Evolutionary conservation across 768 basidiomycete genomes (phyloP).

Genomic region (Boletus speciosus): DNA sequence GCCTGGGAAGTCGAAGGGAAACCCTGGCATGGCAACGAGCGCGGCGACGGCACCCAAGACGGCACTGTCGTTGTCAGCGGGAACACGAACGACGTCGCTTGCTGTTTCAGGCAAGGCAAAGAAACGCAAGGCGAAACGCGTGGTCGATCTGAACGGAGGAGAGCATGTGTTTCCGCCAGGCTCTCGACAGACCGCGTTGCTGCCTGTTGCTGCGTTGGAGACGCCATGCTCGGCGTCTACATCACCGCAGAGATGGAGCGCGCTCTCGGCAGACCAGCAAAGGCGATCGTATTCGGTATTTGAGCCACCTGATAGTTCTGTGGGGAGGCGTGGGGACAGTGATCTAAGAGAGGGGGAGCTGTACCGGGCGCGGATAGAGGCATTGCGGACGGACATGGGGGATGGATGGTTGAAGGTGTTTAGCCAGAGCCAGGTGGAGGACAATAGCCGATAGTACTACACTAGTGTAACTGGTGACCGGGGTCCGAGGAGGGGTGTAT

Average conservation of each 20-base stretch:
- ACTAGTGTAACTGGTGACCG: constrained; percentile 22
- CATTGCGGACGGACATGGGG: constrained; percentile 82
- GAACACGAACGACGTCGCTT: constrained; percentile 45
- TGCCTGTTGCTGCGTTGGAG: background rate
- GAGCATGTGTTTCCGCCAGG: constrained; percentile 33
- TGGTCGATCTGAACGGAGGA: constrained; percentile 71
- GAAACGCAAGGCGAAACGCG: constrained; percentile 65
- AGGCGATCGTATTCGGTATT: constrained; percentile 41
- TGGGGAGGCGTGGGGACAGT: constrained; percentile 8
- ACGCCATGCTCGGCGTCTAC: constrained; percentile 9
- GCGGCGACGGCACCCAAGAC: constrained; percentile 17
- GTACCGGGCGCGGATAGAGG: constrained; percentile 76
- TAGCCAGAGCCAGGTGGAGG: constrained; percentile 52
- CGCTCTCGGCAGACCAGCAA: constrained; percentile 14
- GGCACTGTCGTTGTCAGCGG: constrained; percentile 33
- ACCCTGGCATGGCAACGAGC: constrained; percentile 19
- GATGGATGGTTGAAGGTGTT: constrained; percentile 87
- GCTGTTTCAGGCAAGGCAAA: constrained; percentile 42
- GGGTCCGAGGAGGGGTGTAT: constrained; percentile 23
- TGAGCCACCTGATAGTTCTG: constrained; percentile 41
- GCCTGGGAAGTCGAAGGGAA: constrained; percentile 19
- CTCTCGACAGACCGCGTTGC: constrained; percentile 1
- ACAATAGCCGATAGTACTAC: background rate
- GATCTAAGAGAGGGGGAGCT: constrained; percentile 58
- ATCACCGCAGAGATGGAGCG: constrained; percentile 19